A percentile compares a stretch with the other conserved stretches of the same genome.
These are phyloP conservation scores for Blastocystis sp. DNA, from an alignment of 352 stramenopile species.

Conservation along the genomic window DNA sequence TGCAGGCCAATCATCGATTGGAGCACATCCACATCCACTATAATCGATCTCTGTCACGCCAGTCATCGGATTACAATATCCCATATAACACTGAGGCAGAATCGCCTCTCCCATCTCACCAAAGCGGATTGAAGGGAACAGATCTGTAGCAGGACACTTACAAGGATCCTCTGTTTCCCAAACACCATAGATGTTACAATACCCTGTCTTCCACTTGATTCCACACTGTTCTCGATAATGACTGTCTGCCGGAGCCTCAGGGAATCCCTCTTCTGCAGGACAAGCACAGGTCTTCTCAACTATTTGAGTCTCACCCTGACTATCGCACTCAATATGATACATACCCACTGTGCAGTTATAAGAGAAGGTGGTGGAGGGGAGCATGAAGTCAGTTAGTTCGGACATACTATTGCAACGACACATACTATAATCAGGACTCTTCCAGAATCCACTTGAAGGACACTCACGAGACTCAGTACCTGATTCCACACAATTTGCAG, in stretches of 20 bases:
- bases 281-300: neutral
- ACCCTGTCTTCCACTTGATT: neutral
- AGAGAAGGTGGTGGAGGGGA: neutral
- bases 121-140: neutral
- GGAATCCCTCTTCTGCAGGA: neutral
- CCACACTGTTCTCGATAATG: neutral
- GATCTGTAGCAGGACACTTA: neutral
- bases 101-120: neutral
- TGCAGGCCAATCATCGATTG: neutral
- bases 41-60: neutral
- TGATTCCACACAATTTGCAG: neutral
- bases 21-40: neutral
- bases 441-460: neutral
- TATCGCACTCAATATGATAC: neutral
- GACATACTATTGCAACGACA: neutral
- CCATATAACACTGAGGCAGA: slow-evolving; percentile 5
- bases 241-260: neutral
- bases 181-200: neutral
- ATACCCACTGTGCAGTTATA: neutral
- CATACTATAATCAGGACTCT: neutral
- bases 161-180: neutral
- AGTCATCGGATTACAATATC: slow-evolving; percentile 10
- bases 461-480: neutral
- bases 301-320: neutral
- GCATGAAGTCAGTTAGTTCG: neutral